Conservation (phyloP, 768 basidiomycete genomes). For the Leccinum rimulosum region DNA sequence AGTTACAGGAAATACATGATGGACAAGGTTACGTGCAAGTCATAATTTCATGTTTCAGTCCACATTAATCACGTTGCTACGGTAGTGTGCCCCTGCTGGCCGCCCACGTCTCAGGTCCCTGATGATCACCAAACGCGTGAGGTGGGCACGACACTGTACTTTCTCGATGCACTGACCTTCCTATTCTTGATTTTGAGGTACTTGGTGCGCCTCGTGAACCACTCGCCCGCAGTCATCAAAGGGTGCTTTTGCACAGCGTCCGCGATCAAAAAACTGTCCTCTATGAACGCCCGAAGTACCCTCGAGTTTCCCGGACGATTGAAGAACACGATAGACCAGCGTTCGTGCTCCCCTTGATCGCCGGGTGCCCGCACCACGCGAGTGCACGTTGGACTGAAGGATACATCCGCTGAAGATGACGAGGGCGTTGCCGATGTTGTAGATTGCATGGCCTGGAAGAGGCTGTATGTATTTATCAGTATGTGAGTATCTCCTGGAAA, state of each 20-base stretch:
- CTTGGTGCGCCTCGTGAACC: neutral
- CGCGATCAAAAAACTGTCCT: neutral
- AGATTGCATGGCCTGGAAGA: neutral
- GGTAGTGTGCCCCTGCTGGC: constrained; percentile 30
- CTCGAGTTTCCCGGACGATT: neutral
- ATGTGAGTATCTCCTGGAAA: neutral
- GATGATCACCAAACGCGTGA: neutral
- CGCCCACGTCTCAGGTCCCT: constrained; percentile 33
- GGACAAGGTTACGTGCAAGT: too few species aligned
- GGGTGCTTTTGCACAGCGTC: neutral
- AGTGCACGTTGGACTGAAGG: neutral
- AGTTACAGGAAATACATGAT: too few species aligned
- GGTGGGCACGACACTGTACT: too few species aligned
- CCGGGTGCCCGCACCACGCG: neutral
- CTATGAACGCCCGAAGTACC: neutral
- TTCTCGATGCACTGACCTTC: neutral
- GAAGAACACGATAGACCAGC: neutral
- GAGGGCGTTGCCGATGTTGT: neutral
- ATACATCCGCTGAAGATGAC: neutral
- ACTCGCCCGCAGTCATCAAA: neutral
- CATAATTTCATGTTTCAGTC: neutral
- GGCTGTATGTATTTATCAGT: neutral
- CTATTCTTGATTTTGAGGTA: neutral
- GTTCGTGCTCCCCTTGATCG: neutral
- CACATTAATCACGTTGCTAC: neutral